Conservation (phyloP, 2,329 filamentous ascomycete species). For the Fusarium heterosporum region DNA sequence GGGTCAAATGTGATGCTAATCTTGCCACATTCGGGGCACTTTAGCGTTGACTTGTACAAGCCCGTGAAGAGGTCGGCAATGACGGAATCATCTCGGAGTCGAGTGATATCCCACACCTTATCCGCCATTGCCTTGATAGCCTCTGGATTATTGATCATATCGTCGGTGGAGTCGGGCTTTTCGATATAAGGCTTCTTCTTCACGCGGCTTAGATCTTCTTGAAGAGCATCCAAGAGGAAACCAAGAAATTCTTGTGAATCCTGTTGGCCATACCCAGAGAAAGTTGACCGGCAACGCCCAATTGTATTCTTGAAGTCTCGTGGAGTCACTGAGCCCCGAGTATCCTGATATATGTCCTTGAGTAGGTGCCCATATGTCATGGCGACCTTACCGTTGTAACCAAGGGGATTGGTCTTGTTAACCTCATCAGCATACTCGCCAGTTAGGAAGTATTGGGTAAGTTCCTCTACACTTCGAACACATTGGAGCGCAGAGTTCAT, state of each 20-base stretch:
- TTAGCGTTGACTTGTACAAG: constrained; percentile 97
- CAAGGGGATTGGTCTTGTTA: constrained; percentile 86
- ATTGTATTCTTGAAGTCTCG: constrained; percentile 85
- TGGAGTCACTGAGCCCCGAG: constrained; percentile 77
- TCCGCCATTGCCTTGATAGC: constrained; percentile 88
- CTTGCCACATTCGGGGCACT: constrained; percentile 91
- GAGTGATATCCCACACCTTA: constrained; percentile 91
- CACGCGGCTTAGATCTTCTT: constrained; percentile 94
- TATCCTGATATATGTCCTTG: constrained; percentile 80
- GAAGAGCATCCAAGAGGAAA: constrained; percentile 91
- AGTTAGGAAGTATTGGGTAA: constrained; percentile 89
- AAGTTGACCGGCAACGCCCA: constrained; percentile 83
- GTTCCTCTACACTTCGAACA: constrained; percentile 90
- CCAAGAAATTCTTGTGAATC: constrained; percentile 98
- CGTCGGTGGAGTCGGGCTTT: constrained; percentile 97
- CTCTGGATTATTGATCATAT: constrained; percentile 85
- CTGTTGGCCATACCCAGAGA: constrained; percentile 95
- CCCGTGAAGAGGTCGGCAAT: constrained; percentile 96
- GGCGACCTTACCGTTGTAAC: constrained; percentile 88
- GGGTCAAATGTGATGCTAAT: constrained; percentile 99
- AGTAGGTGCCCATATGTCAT: constrained; percentile 82
- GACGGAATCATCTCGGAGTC: constrained; percentile 91
- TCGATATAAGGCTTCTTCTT: constrained; percentile 97
- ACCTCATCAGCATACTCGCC: constrained; percentile 82
- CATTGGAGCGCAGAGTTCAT: constrained; percentile 99